Evolutionary conservation across 148 eudicot species (phyloP), one percentile per base, ranked within the genome.

Genomic region (Nepenthes mirabilis): DNA sequence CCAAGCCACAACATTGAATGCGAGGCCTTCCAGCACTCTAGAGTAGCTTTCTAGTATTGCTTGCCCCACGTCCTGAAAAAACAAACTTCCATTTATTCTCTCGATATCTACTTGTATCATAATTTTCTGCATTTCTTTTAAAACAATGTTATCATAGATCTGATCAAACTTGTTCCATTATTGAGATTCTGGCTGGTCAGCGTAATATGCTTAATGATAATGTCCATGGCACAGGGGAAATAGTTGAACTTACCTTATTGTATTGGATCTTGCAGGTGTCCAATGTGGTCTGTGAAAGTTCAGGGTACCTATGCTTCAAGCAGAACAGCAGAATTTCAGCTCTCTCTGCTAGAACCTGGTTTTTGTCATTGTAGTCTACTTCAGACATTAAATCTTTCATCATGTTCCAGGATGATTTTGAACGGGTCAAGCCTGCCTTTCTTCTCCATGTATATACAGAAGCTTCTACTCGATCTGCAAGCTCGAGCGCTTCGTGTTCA

Each of bases 1-100:
- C 11, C 95, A 84, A 8, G 96, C 86, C 14, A 79, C 85, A 10
- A 93, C 80, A 58, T 79, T 93, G 59, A 67, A 86, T 2, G 98
- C 91, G 54, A 93, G 70, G 66, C 98, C 86, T 68, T 88, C 98
- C 45, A 93, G 45, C n/a, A 93, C 95, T 74, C 98, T 82, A 5
- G 98, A 93, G 78, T 93, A 93, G 91, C 98, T 80, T 74, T 93
- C 98, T 43, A 93, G 65, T 6, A 88, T 80, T 6, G 95, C 89
- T 73, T 88, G 89, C 54, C 98, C 98, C 11, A 93, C 78, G 73
- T 93, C 98, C 98, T 93, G 81, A 54, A 64, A 23, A 5, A 64
- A 63, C 13, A 5, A 12, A 5, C 3, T 49, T 12, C 11, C 52
- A 0, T 49, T 11, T 1, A 12, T 49, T 12, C n/a, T n/a, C 11